Evolutionary conservation across 2,329 filamentous ascomycete species (phyloP).

Genomic region (Pestalotiopsis sp.): DNA sequence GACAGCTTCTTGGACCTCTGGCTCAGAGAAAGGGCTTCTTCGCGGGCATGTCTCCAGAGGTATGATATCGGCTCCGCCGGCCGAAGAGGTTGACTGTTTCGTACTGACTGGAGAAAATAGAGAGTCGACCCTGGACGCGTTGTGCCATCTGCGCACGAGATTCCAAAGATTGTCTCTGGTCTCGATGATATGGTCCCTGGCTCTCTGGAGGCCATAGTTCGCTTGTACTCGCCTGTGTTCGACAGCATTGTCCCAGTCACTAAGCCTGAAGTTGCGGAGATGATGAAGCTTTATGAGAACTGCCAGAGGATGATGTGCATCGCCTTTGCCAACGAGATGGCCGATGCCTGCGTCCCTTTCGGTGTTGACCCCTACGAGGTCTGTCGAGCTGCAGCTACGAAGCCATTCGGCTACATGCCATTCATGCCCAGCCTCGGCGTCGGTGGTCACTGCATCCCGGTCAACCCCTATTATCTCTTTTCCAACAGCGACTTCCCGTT

Average conservation of each 20-base stretch:
- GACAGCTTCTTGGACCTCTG: constrained; percentile 49
- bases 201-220: constrained; percentile 45
- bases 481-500: constrained; percentile 50
- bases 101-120: constrained; percentile 18
- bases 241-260: constrained; percentile 51
- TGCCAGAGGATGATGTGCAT: constrained; percentile 59
- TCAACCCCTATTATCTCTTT: constrained; percentile 50
- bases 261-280: constrained; percentile 57
- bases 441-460: constrained; percentile 59
- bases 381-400: constrained; percentile 49
- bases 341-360: constrained; percentile 49
- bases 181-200: constrained; percentile 48
- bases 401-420: constrained; percentile 56
- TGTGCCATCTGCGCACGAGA: constrained; percentile 40
- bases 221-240: constrained; percentile 51
- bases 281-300: constrained; percentile 62
- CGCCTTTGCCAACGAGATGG: constrained; percentile 60
- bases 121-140: constrained; percentile 54
- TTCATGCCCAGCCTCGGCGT: constrained; percentile 52
- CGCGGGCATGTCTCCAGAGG: constrained; percentile 54
- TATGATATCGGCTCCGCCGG: constrained; percentile 16
- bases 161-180: constrained; percentile 58
- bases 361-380: constrained; percentile 55
- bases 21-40: constrained; percentile 43
- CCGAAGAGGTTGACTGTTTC: not conserved